Conservation (phyloP, 768 basidiomycete genomes). For the Suillus weaverae region DNA sequence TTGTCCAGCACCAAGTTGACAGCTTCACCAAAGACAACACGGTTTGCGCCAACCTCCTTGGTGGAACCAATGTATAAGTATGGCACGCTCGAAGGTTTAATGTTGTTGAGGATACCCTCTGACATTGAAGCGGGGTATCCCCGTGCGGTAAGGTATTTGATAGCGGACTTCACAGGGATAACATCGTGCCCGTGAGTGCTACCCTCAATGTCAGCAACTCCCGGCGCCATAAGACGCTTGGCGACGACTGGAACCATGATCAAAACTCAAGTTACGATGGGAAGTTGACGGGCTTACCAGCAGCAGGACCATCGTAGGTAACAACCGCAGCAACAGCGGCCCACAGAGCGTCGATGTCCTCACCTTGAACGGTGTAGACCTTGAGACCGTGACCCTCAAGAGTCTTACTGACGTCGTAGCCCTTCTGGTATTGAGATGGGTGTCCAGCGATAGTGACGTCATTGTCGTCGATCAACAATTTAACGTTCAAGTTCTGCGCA, state of each 20-base stretch:
- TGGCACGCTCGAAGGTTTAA: constrained; percentile 56
- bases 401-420: constrained; percentile 70
- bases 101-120: constrained; percentile 55
- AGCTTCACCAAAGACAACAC: constrained; percentile 83
- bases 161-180: constrained; percentile 77
- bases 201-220: constrained; percentile 76
- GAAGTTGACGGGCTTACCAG: constrained; percentile 43
- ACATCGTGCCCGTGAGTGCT: constrained; percentile 82
- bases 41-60: constrained; percentile 76
- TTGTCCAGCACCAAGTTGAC: constrained; percentile 77
- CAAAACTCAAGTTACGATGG: background rate
- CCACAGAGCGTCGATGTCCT: constrained; percentile 81
- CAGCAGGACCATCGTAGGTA: constrained; percentile 71
- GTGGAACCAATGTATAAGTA: constrained; percentile 71
- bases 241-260: constrained; percentile 50
- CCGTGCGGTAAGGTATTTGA: constrained; percentile 67
- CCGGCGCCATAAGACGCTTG: constrained; percentile 70
- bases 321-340: constrained; percentile 56
- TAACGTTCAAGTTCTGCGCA: constrained; percentile 80
- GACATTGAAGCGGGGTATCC: constrained; percentile 54
- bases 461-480: constrained; percentile 87
- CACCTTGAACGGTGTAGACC: constrained; percentile 71
- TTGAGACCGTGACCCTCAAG: constrained; percentile 81
- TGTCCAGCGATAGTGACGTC: constrained; percentile 93
- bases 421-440: constrained; percentile 82